Evolutionary conservation across 441 rosid species (phyloP).

Genomic region (Breynia disticha): DNA sequence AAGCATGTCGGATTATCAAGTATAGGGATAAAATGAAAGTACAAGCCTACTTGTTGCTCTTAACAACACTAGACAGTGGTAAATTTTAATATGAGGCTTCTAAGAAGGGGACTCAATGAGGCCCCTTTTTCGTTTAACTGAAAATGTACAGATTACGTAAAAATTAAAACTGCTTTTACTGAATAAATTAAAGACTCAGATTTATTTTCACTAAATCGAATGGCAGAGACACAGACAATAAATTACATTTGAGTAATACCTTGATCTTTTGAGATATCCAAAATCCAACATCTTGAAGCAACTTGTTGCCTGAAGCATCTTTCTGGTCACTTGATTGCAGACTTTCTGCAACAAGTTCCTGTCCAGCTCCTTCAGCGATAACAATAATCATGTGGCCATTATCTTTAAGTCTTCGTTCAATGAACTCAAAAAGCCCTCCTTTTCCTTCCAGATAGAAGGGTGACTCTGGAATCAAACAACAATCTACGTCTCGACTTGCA

Average conservation of each 20-base stretch:
- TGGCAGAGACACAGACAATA: neutral
- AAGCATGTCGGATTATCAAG: no score
- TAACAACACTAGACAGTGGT: neutral
- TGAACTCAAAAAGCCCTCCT: constrained; percentile 63
- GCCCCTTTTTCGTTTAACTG: no score
- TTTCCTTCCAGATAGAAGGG: constrained; percentile 74
- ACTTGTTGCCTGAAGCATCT: constrained; percentile 80
- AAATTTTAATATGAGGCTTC: no score
- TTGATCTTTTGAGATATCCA: constrained; percentile 57
- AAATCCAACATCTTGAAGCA: constrained; percentile 63
- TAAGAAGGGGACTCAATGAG: no score
- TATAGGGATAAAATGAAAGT: neutral
- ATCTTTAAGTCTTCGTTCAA: constrained; percentile 53
- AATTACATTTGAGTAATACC: constrained; percentile 20
- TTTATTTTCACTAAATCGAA: neutral
- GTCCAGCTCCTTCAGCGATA: constrained; percentile 78
- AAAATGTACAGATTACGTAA: no score
- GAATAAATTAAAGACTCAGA: no score
- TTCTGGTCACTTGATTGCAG: constrained; percentile 27
- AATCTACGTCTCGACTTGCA: constrained; percentile 78
- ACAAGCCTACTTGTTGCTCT: neutral
- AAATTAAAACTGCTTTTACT: no score
- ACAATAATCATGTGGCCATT: constrained; percentile 81
- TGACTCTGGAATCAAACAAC: constrained; percentile 85
- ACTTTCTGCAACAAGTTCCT: constrained; percentile 53